A percentile compares a stretch with the other conserved stretches of the same genome.
These are phyloP conservation scores for Diaporthe citriasiana DNA, from an alignment of 2,329 filamentous ascomycete genomes.

Conservation along the genomic window DNA sequence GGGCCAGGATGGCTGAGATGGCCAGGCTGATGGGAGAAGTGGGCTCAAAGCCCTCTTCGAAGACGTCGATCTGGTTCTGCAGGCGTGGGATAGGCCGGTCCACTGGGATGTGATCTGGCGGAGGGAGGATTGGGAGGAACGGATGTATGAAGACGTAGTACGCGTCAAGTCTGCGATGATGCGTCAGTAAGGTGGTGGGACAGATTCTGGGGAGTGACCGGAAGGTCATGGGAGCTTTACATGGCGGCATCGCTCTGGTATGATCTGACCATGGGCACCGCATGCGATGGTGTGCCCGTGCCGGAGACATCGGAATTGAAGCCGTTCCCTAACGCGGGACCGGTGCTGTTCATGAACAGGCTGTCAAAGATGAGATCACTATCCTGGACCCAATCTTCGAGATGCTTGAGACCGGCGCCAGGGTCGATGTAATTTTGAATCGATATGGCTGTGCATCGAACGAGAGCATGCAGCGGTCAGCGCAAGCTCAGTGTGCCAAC, in stretches of 20 bases:
- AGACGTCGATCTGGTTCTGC: constrained; percentile 51
- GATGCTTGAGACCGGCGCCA: constrained; percentile 61
- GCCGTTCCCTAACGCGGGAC: constrained; percentile 1
- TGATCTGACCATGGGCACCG: constrained; percentile 55
- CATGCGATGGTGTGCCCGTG: constrained; percentile 16
- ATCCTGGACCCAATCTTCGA: constrained; percentile 61
- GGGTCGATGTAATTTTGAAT: constrained; percentile 60
- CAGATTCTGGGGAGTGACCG: background rate
- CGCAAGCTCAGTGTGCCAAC: background rate
- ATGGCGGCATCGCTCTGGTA: constrained; percentile 58
- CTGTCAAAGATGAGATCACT: constrained; percentile 64
- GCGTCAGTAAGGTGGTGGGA: background rate
- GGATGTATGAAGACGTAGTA: constrained; percentile 68
- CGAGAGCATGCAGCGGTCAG: constrained; percentile 37
- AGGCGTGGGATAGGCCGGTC: constrained; percentile 53
- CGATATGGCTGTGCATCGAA: constrained; percentile 48
- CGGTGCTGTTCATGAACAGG: constrained; percentile 51
- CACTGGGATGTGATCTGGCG: constrained; percentile 53
- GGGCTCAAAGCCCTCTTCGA: constrained; percentile 37
- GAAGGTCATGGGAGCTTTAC: constrained; percentile 48
- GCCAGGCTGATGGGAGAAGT: constrained; percentile 44
- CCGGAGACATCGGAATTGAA: constrained; percentile 33
- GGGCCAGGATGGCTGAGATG: constrained; percentile 44
- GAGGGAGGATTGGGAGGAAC: constrained; percentile 64
- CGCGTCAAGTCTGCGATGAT: constrained; percentile 55